phyloP scores from a whole-genome alignment of 768 basidiomycete species.

The Tricholoma furcatifolium region DNA sequence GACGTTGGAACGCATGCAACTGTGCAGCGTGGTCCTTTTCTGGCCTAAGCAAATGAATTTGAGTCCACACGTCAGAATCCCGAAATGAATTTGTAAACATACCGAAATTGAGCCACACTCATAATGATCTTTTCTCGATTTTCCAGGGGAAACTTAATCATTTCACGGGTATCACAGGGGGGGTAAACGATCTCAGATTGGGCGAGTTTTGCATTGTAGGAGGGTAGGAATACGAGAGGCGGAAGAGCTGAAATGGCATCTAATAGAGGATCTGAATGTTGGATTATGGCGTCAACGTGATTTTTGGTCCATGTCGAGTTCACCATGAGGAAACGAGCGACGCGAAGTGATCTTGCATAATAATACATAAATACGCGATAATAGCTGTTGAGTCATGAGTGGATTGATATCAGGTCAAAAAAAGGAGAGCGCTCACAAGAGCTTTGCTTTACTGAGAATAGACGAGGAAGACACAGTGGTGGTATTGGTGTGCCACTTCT shows the following conservation, averaged over 20 bases:
- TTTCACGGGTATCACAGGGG: constrained; percentile 83
- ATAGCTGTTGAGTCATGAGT: constrained; percentile 51
- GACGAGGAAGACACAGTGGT: constrained; percentile 52
- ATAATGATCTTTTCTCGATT: constrained; percentile 65
- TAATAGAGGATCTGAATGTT: constrained; percentile 49
- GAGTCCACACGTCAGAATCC: neutral
- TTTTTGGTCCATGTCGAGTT: constrained; percentile 94
- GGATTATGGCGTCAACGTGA: constrained; percentile 77
- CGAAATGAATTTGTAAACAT: constrained; percentile 17
- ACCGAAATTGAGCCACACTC: constrained; percentile 94
- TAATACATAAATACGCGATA: constrained; percentile 86
- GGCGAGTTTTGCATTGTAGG: constrained; percentile 23
- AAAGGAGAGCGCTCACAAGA: constrained; percentile 41
- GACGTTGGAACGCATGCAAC: constrained; percentile 60
- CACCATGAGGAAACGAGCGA: constrained; percentile 81
- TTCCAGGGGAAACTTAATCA: constrained; percentile 54
- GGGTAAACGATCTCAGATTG: constrained; percentile 73
- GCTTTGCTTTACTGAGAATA: constrained; percentile 58
- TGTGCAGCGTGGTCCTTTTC: constrained; percentile 93
- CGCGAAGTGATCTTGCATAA: constrained; percentile 73
- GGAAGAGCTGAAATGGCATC: constrained; percentile 46
- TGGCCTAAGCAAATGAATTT: constrained; percentile 48
- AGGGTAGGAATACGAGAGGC: constrained; percentile 33
- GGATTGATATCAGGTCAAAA: neutral
- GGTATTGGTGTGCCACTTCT: constrained; percentile 62